Evolutionary conservation across 352 stramenopile species (phyloP).

Genomic region (Phytopythium helicoides): DNA sequence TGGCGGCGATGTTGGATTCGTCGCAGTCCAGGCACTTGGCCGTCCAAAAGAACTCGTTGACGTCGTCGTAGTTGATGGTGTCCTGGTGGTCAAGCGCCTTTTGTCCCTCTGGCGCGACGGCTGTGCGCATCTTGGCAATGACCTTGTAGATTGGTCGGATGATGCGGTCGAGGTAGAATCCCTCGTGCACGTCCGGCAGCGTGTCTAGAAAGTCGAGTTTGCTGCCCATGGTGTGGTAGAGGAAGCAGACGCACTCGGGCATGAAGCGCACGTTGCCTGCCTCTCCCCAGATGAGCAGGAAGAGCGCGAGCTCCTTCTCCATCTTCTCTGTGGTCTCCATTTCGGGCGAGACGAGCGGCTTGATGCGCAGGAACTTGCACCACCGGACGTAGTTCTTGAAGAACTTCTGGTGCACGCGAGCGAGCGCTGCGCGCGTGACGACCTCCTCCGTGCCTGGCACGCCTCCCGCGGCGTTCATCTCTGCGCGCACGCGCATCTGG

Average conservation of each 20-base stretch:
- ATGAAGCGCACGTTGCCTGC: conserved; percentile 85
- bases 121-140: conserved; percentile 70
- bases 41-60: conserved; percentile 90
- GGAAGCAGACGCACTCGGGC: conserved; percentile 87
- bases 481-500: conserved; percentile 58
- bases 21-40: conserved; percentile 61
- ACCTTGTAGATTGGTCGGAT: conserved; percentile 78
- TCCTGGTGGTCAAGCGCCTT: conserved; percentile 75
- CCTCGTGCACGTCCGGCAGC: conserved; percentile 43
- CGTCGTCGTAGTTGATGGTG: conserved; percentile 86
- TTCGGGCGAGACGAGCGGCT: conserved; percentile 70
- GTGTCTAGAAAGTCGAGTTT: conserved; percentile 63
- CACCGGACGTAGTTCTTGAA: conserved; percentile 93
- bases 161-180: conserved; percentile 64
- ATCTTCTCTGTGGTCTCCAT: conserved; percentile 35
- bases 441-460: conserved; percentile 34
- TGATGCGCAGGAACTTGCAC: conserved; percentile 92
- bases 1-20: conserved; percentile 63
- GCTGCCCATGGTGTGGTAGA: conserved; percentile 78
- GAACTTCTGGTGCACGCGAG: conserved; percentile 75
- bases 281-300: conserved; percentile 83
- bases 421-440: conserved; percentile 49
- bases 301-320: conserved; percentile 78
- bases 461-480: conserved; percentile 19
- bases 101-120: conserved; percentile 30